phyloP scores from a whole-genome alignment of 441 rosid genomes.

The Macaranga tanarius region DNA sequence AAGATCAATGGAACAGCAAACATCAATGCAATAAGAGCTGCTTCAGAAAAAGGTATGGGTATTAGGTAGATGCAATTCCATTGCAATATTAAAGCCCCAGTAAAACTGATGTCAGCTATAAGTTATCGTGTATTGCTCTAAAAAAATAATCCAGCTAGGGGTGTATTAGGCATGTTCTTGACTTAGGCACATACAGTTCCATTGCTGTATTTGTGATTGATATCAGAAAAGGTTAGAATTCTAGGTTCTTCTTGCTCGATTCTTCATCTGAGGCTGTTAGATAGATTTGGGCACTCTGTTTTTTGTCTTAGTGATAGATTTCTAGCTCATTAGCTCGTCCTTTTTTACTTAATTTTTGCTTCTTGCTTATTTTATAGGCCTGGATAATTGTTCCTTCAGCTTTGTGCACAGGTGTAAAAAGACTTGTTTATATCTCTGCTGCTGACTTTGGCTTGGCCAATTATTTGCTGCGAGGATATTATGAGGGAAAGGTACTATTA shows the following conservation, averaged over 20 bases:
- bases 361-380: slow-evolving; percentile 4
- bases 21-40: slow-evolving; percentile 89
- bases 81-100: too few relatives aligned
- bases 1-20: slow-evolving; percentile 96
- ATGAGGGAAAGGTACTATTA: slow-evolving; percentile 75
- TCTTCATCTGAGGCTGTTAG: neutral
- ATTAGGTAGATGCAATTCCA: neutral
- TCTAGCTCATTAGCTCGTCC: neutral
- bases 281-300: neutral
- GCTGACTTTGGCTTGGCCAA: slow-evolving; percentile 79
- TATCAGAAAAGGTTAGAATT: too few relatives aligned
- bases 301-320: neutral
- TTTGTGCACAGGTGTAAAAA: slow-evolving; percentile 61
- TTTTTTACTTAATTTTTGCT: neutral
- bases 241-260: neutral
- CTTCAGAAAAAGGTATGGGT: slow-evolving; percentile 73
- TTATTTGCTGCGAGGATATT: slow-evolving; percentile 66
- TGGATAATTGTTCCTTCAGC: neutral
- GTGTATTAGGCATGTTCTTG: neutral
- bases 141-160: neutral
- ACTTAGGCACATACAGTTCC: neutral
- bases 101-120: neutral
- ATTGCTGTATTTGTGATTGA: neutral
- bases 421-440: slow-evolving; percentile 79
- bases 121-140: neutral